Percentiles rank a stretch among this genome's conserved stretches.
phyloP scores from a whole-genome alignment of 164 flowering plant genomes.

The Vitis rupestris region DNA sequence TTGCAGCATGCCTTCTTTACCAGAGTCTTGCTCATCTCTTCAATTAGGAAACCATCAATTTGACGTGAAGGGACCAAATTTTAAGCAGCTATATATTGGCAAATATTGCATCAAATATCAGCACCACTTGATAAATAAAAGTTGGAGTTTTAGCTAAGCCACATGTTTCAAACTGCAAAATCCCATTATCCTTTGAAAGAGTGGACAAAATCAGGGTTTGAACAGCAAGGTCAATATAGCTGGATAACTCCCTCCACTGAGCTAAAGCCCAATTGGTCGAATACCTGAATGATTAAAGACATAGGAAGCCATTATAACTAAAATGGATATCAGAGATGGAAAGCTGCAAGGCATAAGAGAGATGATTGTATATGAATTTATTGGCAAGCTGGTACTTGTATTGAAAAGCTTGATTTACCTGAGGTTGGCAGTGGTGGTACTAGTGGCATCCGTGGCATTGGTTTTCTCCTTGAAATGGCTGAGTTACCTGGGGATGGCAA shows the following conservation, averaged over 20 bases:
- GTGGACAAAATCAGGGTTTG: not conserved
- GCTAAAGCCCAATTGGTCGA: conserved; percentile 13
- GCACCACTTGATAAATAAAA: not conserved
- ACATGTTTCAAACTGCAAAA: too few relatives aligned
- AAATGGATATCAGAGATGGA: not conserved
- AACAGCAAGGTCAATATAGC: not conserved
- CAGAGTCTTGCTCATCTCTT: not conserved
- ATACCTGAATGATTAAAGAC: conserved; percentile 13
- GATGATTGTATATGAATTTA: not conserved
- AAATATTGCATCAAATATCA: not conserved
- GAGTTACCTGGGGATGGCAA: too few relatives aligned
- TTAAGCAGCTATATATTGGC: not conserved
- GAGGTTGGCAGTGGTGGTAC: conserved; percentile 2
- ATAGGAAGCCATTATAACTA: not conserved
- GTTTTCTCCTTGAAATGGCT: not conserved
- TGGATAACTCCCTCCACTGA: not conserved
- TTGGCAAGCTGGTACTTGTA: not conserved
- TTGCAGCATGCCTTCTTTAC: not conserved
- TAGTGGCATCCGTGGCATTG: conserved; percentile 7
- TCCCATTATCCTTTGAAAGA: not conserved
- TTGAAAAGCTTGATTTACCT: not conserved
- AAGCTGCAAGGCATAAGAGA: not conserved
- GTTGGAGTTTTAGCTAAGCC: not conserved
- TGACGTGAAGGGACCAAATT: not conserved
- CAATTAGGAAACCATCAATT: not conserved